phyloP scores from a whole-genome alignment of 345 rosid species.

The Sisymbrium altissimum region DNA sequence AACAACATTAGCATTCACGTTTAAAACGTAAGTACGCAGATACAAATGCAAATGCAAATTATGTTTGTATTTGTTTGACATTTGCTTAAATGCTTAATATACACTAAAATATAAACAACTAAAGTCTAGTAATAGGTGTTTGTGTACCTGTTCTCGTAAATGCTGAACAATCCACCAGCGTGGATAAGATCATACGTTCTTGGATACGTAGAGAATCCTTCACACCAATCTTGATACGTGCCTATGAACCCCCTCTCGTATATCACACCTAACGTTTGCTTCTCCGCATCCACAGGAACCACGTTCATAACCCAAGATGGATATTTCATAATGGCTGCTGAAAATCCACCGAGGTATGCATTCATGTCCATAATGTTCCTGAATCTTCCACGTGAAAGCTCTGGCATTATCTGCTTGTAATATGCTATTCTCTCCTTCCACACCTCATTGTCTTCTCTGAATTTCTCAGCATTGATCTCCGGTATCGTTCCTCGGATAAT shows the following conservation, averaged over 20 bases:
- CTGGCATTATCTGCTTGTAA: constrained; percentile 55
- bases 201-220: constrained; percentile 95
- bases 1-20: neutral
- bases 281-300: constrained; percentile 63
- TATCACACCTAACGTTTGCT: constrained; percentile 71
- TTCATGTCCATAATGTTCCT: constrained; percentile 97
- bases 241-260: constrained; percentile 86
- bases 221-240: constrained; percentile 94
- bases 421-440: constrained; percentile 70
- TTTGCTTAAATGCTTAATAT: too few species aligned
- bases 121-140: neutral
- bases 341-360: constrained; percentile 89
- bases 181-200: constrained; percentile 96
- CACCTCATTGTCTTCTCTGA: constrained; percentile 58
- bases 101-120: neutral
- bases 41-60: too few species aligned
- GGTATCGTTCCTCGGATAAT: constrained; percentile 60
- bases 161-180: constrained; percentile 69
- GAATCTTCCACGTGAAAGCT: constrained; percentile 58
- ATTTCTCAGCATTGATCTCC: constrained; percentile 57
- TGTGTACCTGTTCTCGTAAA: constrained; percentile 74
- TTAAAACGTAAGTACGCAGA: too few species aligned
- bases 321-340: constrained; percentile 61
- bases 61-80: too few species aligned
- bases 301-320: constrained; percentile 97